phyloP scores from a whole-genome alignment of 148 eudicot genomes.

The Mesembryanthemum crystallinum region DNA sequence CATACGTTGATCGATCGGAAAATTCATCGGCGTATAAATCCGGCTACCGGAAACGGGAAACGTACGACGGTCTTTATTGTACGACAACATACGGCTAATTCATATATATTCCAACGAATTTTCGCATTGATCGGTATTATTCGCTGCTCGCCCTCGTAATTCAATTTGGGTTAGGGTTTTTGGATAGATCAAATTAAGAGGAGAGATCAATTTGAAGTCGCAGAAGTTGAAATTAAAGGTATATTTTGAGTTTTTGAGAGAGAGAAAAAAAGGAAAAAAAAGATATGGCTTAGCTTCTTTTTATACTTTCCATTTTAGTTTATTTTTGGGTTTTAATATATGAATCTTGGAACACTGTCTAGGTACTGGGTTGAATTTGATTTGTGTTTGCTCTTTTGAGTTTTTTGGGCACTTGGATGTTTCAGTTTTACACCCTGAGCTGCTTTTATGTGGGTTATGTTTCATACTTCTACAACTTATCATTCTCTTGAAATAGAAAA shows the following conservation, averaged over 20 bases:
- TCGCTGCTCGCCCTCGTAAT: not conserved
- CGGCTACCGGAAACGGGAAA: conserved; percentile 1
- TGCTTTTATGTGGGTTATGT: not conserved
- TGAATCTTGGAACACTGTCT: not conserved
- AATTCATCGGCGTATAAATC: not conserved
- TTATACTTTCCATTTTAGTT: not conserved
- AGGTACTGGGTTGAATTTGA: not conserved
- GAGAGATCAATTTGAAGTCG: not conserved
- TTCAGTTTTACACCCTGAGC: not conserved
- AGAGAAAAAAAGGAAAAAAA: too few relatives aligned
- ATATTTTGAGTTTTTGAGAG: not conserved
- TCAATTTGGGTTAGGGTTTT: conserved; percentile 29
- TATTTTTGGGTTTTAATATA: not conserved
- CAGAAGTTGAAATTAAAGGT: conserved; percentile 1
- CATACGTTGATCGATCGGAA: not conserved
- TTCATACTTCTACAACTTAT: not conserved
- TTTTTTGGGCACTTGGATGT: not conserved
- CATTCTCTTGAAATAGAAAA: too few relatives aligned
- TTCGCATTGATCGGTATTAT: not conserved
- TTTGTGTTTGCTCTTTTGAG: not conserved
- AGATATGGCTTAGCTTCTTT: not conserved
- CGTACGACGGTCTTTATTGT: not conserved
- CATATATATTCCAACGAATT: too few relatives aligned
- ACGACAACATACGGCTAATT: too few relatives aligned
- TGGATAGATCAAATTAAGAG: conserved; percentile 16